These are phyloP conservation scores for Acacia confusa DNA, from an alignment of 306 rosid genomes.

Conservation along the genomic window DNA sequence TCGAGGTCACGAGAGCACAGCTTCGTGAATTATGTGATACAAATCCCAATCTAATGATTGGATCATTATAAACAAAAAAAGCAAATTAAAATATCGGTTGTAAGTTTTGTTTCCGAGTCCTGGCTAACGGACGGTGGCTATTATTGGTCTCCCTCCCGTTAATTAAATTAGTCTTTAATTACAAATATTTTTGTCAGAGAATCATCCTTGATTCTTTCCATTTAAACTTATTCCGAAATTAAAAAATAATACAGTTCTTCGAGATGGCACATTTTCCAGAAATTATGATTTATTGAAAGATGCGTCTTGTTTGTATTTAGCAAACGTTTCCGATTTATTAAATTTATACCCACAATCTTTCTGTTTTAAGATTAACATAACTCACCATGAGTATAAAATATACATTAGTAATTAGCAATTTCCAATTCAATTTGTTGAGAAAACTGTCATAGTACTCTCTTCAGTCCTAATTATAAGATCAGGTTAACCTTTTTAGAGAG, in stretches of 20 bases:
- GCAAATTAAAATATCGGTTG: neutral
- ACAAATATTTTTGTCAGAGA: neutral
- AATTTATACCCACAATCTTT: neutral
- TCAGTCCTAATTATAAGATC: no score
- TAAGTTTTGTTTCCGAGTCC: neutral
- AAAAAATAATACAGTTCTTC: neutral
- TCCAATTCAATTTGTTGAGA: neutral
- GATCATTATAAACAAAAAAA: constrained; percentile 1
- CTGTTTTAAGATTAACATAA: neutral
- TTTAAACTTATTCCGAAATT: neutral
- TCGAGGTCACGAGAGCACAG: neutral
- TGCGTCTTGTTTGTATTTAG: neutral
- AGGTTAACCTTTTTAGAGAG: no score
- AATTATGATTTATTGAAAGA: neutral
- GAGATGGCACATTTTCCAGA: neutral
- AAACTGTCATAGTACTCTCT: no score
- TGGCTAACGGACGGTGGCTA: neutral
- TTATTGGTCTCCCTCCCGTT: neutral
- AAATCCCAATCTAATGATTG: constrained; percentile 3
- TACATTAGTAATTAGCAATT: neutral
- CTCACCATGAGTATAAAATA: neutral
- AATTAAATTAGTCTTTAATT: neutral
- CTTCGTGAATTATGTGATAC: neutral
- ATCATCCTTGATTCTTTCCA: neutral
- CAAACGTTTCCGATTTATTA: neutral